Evolutionary conservation across 345 rosid genomes (phyloP), one percentile per base, ranked within the genome.

Genomic region (Dipteronia sinensis): DNA sequence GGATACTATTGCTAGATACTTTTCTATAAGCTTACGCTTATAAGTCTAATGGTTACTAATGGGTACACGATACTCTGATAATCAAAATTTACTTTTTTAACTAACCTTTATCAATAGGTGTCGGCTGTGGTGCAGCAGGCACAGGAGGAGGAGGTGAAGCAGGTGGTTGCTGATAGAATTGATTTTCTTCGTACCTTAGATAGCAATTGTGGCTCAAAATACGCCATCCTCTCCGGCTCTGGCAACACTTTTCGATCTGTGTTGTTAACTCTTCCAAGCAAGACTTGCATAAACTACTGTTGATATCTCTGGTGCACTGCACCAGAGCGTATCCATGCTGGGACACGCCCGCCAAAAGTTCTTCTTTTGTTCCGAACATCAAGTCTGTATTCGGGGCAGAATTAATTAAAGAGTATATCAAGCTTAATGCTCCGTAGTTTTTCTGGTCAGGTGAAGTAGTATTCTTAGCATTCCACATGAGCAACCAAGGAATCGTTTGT

Each of bases 281-380:
- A 3, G 25, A 62, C 8, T 1, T 42, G 29, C 76, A 73, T 23
- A 58, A 40, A 16, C 22, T 23, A 9, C 23, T 10, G 25, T 9
- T 44, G 22, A 62, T 73, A 62, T 44, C 76, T 44, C 76, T 73
- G 3, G 85, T 81, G 72, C 89, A 86, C 63, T 88, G 86, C 12
- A 69, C 85, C 8, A 83, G 75, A 10, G 75, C 77, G 34, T 76
- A 82, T 17, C 68, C 68, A 3, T 17, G 15, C 58, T 16, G 56
- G 1, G 29, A 61, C 29, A 1, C 29, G 29, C 1, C 23, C 55
- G 62, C 31, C 16, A 4, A 27, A 27, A 2, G 53, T 2, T 1
- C 5, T 76, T 42, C 58, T 44, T n/a, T 23, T 9, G 74, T 11
- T 1, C 10, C 62, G 2, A 64, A 74, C 77, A 46, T 74, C 62